phyloP scores from a whole-genome alignment of 768 basidiomycete genomes.

The Suillus ampliporus region DNA sequence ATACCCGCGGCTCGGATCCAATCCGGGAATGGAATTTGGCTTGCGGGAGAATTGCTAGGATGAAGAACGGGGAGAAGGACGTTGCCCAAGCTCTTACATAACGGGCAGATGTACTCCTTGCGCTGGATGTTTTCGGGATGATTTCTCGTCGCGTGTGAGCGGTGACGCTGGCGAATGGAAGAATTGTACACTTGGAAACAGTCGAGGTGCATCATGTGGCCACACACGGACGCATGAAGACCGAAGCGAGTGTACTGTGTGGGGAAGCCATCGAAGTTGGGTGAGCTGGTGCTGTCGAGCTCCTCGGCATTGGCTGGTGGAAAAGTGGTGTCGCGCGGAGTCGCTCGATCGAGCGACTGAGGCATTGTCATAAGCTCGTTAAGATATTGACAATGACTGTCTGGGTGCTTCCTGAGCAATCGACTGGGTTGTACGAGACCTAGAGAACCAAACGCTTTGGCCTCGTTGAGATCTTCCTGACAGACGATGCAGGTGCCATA shows the following conservation, averaged over 20 bases:
- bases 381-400: constrained; percentile 61
- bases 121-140: constrained; percentile 95
- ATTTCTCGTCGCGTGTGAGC: constrained; percentile 86
- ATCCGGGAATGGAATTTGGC: constrained; percentile 73
- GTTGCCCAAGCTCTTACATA: constrained; percentile 97
- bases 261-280: constrained; percentile 79
- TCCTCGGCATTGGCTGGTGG: constrained; percentile 32
- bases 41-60: constrained; percentile 50
- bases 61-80: constrained; percentile 84
- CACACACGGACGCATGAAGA: constrained; percentile 86
- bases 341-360: constrained; percentile 66
- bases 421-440: constrained; percentile 89
- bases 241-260: constrained; percentile 80
- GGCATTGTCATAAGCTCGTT: constrained; percentile 74
- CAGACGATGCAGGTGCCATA: constrained; percentile 98
- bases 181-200: constrained; percentile 91
- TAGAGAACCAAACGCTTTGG: constrained; percentile 82
- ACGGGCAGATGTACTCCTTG: constrained; percentile 93
- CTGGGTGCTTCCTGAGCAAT: constrained; percentile 78
- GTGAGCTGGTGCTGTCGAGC: constrained; percentile 47
- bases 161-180: constrained; percentile 87
- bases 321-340: constrained; percentile 40
- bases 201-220: constrained; percentile 95
- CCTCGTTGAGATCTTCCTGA: constrained; percentile 85
- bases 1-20: constrained; percentile 92